Evolutionary conservation across 257 asterid genomes (phyloP).

Genomic region (Solanum medicagineum): DNA sequence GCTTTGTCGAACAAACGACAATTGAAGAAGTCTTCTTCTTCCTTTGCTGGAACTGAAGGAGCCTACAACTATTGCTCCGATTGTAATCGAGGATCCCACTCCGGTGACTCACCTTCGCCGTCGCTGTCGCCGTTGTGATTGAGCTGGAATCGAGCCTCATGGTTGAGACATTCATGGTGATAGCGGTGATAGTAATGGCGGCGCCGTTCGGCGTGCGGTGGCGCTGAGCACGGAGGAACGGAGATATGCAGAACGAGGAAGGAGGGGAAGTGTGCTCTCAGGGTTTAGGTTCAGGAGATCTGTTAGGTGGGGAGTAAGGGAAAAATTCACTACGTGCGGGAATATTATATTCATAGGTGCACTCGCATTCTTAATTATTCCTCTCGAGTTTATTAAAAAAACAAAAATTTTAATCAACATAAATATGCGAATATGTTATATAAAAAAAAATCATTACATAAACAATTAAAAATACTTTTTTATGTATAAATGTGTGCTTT

Average conservation of each 20-base stretch:
- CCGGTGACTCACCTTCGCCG: slow-evolving; percentile 1
- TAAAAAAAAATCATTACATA: too few relatives aligned
- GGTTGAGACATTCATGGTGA: slow-evolving; percentile 36
- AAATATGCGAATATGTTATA: too few relatives aligned
- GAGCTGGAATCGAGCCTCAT: slow-evolving; percentile 11
- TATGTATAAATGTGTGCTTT: too few relatives aligned
- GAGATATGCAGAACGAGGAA: background rate
- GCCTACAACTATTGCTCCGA: slow-evolving; percentile 4
- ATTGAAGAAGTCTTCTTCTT: background rate
- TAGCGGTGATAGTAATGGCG: background rate
- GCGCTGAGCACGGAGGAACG: background rate
- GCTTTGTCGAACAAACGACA: slow-evolving; percentile 19
- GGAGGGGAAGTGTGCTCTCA: background rate
- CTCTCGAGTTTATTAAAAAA: too few relatives aligned
- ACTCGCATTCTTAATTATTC: background rate
- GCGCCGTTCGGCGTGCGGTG: background rate
- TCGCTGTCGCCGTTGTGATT: slow-evolving; percentile 5
- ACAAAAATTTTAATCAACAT: too few relatives aligned
- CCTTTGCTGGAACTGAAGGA: background rate
- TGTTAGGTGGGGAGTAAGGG: background rate
- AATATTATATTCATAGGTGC: background rate
- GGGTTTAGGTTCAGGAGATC: background rate
- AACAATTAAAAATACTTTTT: too few relatives aligned
- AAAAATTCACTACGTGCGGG: background rate
- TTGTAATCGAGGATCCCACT: slow-evolving; percentile 1